Evolutionary conservation across 192 early-diverging fungal species (phyloP).

Genomic region (Entomortierella lignicola): DNA sequence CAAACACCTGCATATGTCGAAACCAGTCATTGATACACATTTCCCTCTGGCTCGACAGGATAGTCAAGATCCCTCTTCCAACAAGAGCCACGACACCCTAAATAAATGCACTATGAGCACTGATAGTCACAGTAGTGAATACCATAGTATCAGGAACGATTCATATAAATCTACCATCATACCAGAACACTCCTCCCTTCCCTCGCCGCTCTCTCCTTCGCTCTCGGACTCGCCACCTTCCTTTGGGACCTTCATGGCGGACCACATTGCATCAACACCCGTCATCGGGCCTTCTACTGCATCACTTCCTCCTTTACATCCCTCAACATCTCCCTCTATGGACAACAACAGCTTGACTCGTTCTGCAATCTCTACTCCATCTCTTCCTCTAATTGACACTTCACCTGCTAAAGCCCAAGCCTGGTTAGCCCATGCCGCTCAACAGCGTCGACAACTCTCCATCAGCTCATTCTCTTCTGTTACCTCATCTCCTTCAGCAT

Average conservation of each 20-base stretch:
- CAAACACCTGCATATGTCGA: slow-evolving; percentile 1
- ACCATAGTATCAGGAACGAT: slow-evolving; percentile 4
- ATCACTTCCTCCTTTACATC: slow-evolving; percentile 12
- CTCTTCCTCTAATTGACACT: slow-evolving; percentile 20
- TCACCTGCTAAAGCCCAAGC: slow-evolving; percentile 45
- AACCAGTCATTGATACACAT: slow-evolving; percentile 26
- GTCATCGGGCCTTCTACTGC: slow-evolving; percentile 4
- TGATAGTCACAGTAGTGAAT: background rate
- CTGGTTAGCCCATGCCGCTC: slow-evolving; percentile 44
- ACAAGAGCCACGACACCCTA: background rate
- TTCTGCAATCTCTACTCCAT: background rate
- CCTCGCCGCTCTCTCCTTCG: slow-evolving; percentile 50
- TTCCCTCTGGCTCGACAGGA: slow-evolving; percentile 13
- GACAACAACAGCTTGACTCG: slow-evolving; percentile 5
- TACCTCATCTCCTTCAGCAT: slow-evolving; percentile 5
- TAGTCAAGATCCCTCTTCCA: background rate
- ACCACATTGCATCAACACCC: slow-evolving; percentile 1
- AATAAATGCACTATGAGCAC: slow-evolving; percentile 3
- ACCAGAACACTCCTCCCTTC: slow-evolving; percentile 38
- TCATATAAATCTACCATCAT: slow-evolving; percentile 22
- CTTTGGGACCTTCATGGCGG: slow-evolving; percentile 30
- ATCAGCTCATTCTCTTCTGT: slow-evolving; percentile 34
- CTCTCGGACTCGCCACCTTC: slow-evolving; percentile 44
- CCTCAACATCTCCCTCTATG: slow-evolving; percentile 16
- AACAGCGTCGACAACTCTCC: slow-evolving; percentile 43